Conservation (phyloP, 2,329 filamentous ascomycete genomes). For the Penicillium nordicum region DNA sequence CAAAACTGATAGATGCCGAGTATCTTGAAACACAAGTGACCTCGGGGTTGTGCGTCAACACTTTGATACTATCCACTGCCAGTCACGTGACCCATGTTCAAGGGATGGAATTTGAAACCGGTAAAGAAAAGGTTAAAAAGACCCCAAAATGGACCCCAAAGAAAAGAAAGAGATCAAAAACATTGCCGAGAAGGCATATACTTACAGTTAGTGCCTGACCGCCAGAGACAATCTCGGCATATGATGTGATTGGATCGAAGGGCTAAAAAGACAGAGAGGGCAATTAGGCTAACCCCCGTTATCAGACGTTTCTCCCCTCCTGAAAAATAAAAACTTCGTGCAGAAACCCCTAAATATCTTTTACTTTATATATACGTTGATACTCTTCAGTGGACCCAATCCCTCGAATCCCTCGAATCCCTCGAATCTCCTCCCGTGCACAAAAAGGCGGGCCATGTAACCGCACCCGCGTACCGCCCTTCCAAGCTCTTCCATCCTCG, state of each 20-base stretch:
- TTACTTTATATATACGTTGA: not conserved
- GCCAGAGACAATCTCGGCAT: conserved; percentile 1
- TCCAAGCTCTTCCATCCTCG: conserved; percentile 10
- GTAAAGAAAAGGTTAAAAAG: not conserved
- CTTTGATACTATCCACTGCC: too few relatives aligned
- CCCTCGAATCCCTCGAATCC: not conserved
- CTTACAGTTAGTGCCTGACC: conserved; percentile 4
- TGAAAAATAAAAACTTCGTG: not conserved
- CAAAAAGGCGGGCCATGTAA: conserved; percentile 19
- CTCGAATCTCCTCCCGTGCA: conserved; percentile 18
- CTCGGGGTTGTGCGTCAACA: not conserved
- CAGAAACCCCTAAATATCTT: conserved; percentile 1
- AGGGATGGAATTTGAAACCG: not conserved
- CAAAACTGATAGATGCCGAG: not conserved
- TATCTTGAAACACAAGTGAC: not conserved
- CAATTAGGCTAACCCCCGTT: conserved; percentile 2
- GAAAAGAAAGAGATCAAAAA: not conserved
- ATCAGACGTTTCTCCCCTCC: not conserved
- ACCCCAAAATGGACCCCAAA: not conserved
- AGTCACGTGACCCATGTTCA: not conserved
- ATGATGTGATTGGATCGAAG: conserved; percentile 8
- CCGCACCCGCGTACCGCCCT: conserved; percentile 12
- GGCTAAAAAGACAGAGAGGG: not conserved
- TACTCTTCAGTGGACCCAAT: not conserved
- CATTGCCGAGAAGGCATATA: not conserved